Evolutionary conservation across 1,139 yeast species (phyloP).

Genomic region (Hansenula lynferdii): DNA sequence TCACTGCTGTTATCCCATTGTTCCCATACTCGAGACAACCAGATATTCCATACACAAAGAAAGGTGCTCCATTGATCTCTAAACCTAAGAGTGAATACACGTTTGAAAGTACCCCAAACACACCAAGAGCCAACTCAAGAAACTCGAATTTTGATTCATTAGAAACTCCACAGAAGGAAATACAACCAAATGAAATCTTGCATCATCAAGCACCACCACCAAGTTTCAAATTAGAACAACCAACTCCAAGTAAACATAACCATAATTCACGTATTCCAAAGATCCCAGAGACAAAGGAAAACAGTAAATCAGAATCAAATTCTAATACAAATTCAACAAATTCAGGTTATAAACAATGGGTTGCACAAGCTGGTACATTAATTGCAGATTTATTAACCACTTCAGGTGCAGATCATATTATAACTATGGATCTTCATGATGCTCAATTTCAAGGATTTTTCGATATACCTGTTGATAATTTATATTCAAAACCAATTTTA

Average conservation of each 20-base stretch:
- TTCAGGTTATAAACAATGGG: slow-evolving; percentile 88
- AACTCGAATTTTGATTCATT: slow-evolving; percentile 8
- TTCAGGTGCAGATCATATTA: slow-evolving; percentile 95
- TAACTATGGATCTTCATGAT: slow-evolving; percentile 97
- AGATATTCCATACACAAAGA: slow-evolving; percentile 79
- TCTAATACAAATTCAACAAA: slow-evolving; percentile 28
- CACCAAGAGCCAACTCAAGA: slow-evolving; percentile 39
- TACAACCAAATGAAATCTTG: slow-evolving; percentile 14
- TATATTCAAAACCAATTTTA: slow-evolving; percentile 79
- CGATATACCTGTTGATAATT: slow-evolving; percentile 87
- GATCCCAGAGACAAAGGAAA: slow-evolving; percentile 27
- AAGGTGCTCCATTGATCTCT: slow-evolving; percentile 55
- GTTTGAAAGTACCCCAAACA: slow-evolving; percentile 60
- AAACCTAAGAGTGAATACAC: slow-evolving; percentile 42
- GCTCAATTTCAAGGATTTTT: slow-evolving; percentile 94
- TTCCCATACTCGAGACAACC: slow-evolving; percentile 97
- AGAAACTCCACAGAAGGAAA: slow-evolving; percentile 18
- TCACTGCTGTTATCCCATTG: slow-evolving; percentile 90
- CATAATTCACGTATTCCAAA: slow-evolving; percentile 26
- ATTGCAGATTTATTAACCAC: slow-evolving; percentile 84
- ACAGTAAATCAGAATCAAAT: slow-evolving; percentile 18
- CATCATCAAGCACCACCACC: slow-evolving; percentile 7
- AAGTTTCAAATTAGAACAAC: slow-evolving; percentile 8
- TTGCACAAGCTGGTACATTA: slow-evolving; percentile 91
- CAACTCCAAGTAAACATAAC: slow-evolving; percentile 5